These are phyloP conservation scores for Colletotrichum spinosum DNA, from an alignment of 2,329 filamentous ascomycete genomes.

Conservation along the genomic window DNA sequence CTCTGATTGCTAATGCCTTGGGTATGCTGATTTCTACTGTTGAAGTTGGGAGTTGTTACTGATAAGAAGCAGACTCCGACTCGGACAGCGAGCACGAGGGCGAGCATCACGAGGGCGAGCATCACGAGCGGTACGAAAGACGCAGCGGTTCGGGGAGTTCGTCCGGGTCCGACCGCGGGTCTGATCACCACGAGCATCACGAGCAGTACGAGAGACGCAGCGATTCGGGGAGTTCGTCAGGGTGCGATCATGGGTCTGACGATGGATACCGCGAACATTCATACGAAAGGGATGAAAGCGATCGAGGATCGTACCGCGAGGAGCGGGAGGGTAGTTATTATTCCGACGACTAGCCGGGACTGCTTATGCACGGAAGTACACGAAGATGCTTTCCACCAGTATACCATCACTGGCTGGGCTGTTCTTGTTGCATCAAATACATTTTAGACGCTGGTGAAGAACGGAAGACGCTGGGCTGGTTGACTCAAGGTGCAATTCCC, in stretches of 20 bases:
- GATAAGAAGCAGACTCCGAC: constrained; percentile 1
- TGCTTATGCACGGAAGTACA: too few species aligned
- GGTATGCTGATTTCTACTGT: constrained; percentile 53
- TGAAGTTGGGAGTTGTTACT: background rate
- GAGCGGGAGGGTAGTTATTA: too few species aligned
- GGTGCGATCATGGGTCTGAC: constrained; percentile 10
- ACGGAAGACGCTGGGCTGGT: too few species aligned
- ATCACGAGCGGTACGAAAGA: constrained; percentile 11
- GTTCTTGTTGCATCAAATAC: too few species aligned
- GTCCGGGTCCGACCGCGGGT: constrained; percentile 25
- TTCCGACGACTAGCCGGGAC: too few species aligned
- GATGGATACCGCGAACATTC: constrained; percentile 15
- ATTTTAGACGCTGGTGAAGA: too few species aligned
- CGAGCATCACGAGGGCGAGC: constrained; percentile 1
- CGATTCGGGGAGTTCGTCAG: constrained; percentile 32
- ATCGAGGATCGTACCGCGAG: constrained; percentile 48
- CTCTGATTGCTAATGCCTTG: constrained; percentile 65
- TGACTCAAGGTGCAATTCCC: too few species aligned
- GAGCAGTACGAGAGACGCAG: constrained; percentile 10
- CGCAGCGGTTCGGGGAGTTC: constrained; percentile 32
- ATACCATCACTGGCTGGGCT: too few species aligned
- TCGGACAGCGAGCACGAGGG: constrained; percentile 24
- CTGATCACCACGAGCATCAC: background rate
- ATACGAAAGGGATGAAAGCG: constrained; percentile 22
- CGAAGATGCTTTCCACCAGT: too few species aligned